Base-by-base conservation (phyloP, 805 yeast genomes). In the Millerozyma acaciae region DNA sequence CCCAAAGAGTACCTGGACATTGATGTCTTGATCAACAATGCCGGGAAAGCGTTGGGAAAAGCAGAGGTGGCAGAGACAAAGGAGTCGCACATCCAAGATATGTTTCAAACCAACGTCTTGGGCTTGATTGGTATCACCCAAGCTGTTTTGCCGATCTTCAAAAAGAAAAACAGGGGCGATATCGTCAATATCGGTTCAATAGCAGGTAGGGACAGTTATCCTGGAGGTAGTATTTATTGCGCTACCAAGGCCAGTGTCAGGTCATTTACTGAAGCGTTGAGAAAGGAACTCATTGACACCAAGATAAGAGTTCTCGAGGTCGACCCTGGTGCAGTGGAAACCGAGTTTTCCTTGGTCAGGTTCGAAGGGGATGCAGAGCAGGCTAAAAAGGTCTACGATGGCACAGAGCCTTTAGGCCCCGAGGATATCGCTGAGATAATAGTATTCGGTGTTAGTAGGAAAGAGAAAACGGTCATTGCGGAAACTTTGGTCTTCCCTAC, bases 261-360 rank as follows among this genome's bases (percentile, higher is more conserved):
- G 21, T 59, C 43, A 30, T 63, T 63, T 38, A 43, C 65, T 3
- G 50, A 50, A 20, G 32, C 62, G 2, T 59, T 63, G 42, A 51
- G 68, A 37, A 60, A 60, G 39, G 69, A 63, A 39, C 46, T 56
- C 38, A 56, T 63, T 35, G 47, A 45, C 42, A 61, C 68, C 12
- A 47, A 43, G 14, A 58, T 63, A 30, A 50, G 69, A 35, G 64
- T 63, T 10, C 37, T 62, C 42, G 68, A 62, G 46, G 60, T 62
- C 15, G 64, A 58, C 37, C 68, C 68, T 2, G 69, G 69, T 36
- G 65, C 64, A 8, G 69, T 63, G 3, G 53, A 52, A 37, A 62
- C 69, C 16, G 69, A 63, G 43, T 63, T 63, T 34, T 55, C 62
- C 13, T 35, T 54, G 23, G 64, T 62, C 23, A 51, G 69, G 32